These are phyloP conservation scores for Ceratobasidium theobromae DNA, from an alignment of 1,284 basidiomycete species.

Conservation along the genomic window DNA sequence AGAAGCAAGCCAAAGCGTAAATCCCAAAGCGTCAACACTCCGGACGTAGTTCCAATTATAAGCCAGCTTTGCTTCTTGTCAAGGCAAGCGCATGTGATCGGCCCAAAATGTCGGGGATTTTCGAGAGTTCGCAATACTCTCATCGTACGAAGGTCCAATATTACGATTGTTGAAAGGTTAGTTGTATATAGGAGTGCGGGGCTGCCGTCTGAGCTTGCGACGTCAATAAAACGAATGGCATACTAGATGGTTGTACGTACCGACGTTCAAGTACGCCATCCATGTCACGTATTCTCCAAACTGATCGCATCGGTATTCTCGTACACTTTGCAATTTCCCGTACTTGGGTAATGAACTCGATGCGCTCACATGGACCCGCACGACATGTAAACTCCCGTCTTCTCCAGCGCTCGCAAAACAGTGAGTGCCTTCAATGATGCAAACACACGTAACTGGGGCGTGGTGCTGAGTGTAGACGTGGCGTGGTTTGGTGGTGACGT, in stretches of 20 bases:
- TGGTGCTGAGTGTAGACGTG: constrained; percentile 79
- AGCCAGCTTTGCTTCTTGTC: constrained; percentile 39
- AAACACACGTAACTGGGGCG: constrained; percentile 75
- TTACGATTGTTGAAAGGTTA: constrained; percentile 42
- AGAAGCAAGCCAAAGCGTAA: constrained; percentile 35
- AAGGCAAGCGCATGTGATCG: constrained; percentile 47
- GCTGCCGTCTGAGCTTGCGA: constrained; percentile 35
- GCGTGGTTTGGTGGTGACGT: constrained; percentile 73
- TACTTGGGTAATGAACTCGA: constrained; percentile 72
- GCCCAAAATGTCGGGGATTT: constrained; percentile 45
- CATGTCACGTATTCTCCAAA: constrained; percentile 75
- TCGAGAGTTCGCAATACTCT: constrained; percentile 43
- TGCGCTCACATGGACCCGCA: constrained; percentile 71
- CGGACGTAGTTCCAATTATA: constrained; percentile 31
- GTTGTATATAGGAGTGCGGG: constrained; percentile 47
- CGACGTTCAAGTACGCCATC: constrained; percentile 74
- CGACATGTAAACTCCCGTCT: constrained; percentile 81
- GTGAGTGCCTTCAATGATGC: constrained; percentile 79
- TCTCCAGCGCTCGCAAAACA: constrained; percentile 87
- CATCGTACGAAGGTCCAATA: constrained; percentile 50
- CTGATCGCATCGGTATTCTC: constrained; percentile 69
- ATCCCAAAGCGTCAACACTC: constrained; percentile 36
- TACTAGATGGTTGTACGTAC: constrained; percentile 46
- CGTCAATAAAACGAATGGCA: neutral
- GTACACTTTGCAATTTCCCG: constrained; percentile 69